phyloP scores from a whole-genome alignment of 176 grass and related monocot species.

The Raddia distichophylla region DNA sequence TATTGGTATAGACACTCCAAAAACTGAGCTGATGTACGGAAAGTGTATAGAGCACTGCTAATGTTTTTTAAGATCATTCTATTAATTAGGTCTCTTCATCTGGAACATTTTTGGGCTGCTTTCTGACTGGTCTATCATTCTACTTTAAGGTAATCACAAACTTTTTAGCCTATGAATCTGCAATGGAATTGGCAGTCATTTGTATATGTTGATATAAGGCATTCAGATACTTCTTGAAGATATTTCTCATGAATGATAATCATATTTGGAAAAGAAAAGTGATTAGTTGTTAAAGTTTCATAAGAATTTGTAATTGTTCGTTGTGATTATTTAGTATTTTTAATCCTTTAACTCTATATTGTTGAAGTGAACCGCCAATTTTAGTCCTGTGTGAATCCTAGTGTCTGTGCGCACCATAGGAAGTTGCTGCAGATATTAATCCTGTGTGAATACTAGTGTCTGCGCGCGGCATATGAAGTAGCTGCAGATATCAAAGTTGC shows the following conservation, averaged over 20 bases:
- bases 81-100: conserved; percentile 60
- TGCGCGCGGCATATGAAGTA: background rate
- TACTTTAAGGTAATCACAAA: conserved; percentile 42
- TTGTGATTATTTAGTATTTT: background rate
- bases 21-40: conserved; percentile 11
- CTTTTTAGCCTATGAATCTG: background rate
- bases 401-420: background rate
- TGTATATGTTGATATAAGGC: conserved; percentile 5
- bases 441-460: background rate
- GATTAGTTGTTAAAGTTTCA: background rate
- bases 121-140: conserved; percentile 53
- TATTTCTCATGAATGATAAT: background rate
- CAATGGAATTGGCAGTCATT: background rate
- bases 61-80: conserved; percentile 27
- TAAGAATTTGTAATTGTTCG: background rate
- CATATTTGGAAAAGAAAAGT: background rate
- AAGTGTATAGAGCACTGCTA: background rate
- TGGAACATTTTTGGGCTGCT: conserved; percentile 66
- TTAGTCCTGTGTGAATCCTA: conserved; percentile 6
- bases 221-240: background rate
- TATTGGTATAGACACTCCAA: conserved; percentile 60
- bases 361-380: background rate
- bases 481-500: background rate
- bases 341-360: conserved; percentile 8
- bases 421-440: background rate